Percentiles rank a stretch among this genome's conserved stretches.
Conservation (phyloP, 1,139 yeast species). For the Meyerozyma guilliermondii region DNA sequence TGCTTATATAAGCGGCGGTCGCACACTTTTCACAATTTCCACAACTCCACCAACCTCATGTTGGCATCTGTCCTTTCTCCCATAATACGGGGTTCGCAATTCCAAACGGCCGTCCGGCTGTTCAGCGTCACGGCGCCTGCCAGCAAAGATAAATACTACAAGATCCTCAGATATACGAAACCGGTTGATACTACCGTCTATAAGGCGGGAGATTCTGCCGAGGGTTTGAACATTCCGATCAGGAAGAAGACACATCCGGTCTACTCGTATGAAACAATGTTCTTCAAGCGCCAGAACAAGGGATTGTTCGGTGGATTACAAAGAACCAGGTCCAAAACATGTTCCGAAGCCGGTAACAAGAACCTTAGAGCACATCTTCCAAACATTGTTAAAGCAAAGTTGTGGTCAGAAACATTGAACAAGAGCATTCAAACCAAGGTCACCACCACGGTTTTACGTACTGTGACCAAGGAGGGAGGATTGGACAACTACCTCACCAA, state of each 20-base stretch:
- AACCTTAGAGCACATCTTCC: conserved; percentile 77
- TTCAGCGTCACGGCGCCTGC: not conserved
- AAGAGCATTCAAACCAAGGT: conserved; percentile 52
- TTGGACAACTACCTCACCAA: conserved; percentile 81
- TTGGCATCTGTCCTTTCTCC: not conserved
- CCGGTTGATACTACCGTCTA: conserved; percentile 32
- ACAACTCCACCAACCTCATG: not conserved
- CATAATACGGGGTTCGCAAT: not conserved
- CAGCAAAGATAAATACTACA: conserved; percentile 24
- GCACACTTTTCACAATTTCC: not conserved
- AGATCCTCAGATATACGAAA: conserved; percentile 36
- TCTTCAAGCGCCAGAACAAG: conserved; percentile 78
- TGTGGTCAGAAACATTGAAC: conserved; percentile 82
- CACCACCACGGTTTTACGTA: conserved; percentile 77
- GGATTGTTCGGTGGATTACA: conserved; percentile 91
- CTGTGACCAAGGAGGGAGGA: conserved; percentile 91
- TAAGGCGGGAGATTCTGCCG: conserved; percentile 29
- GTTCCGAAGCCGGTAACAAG: conserved; percentile 73
- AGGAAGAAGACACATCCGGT: conserved; percentile 55
- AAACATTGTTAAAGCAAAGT: conserved; percentile 64
- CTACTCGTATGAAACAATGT: conserved; percentile 73
- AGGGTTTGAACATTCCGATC: conserved; percentile 40
- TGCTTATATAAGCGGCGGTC: not conserved
- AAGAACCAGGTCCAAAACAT: conserved; percentile 69
- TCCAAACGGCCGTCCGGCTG: not conserved